Evolutionary conservation across 768 basidiomycete species (phyloP).

Genomic region (Peribolospora baueri): DNA sequence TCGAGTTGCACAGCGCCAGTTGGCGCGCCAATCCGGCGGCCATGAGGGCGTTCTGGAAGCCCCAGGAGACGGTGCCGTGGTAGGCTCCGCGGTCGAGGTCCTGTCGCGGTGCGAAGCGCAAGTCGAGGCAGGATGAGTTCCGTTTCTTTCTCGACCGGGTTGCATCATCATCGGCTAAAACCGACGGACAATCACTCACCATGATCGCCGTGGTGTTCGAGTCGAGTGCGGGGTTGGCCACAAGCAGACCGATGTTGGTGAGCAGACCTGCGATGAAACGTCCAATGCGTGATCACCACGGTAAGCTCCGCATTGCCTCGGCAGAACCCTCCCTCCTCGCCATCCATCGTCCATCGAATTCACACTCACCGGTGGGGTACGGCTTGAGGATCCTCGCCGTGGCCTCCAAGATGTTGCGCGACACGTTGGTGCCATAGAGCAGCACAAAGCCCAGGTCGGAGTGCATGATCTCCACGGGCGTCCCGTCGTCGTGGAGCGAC

Average conservation of each 20-base stretch:
- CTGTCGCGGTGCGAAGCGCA: not conserved
- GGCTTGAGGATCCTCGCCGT: slow-evolving; percentile 23
- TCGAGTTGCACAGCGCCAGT: slow-evolving; percentile 19
- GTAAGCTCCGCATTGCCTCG: not conserved
- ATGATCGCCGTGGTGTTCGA: slow-evolving; percentile 24
- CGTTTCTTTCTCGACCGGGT: too few relatives aligned
- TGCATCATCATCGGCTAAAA: not conserved
- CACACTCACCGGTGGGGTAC: slow-evolving; percentile 23
- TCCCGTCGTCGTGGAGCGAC: slow-evolving; percentile 22
- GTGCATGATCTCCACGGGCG: slow-evolving; percentile 24
- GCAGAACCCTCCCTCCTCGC: not conserved
- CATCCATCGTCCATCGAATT: not conserved
- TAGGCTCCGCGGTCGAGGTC: slow-evolving; percentile 19
- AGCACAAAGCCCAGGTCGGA: slow-evolving; percentile 26
- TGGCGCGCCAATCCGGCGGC: slow-evolving; percentile 24
- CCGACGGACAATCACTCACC: slow-evolving; percentile 6
- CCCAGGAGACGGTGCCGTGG: slow-evolving; percentile 23
- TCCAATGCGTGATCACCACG: not conserved
- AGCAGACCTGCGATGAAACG: slow-evolving; percentile 18
- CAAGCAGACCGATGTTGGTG: slow-evolving; percentile 28
- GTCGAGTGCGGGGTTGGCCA: slow-evolving; percentile 27
- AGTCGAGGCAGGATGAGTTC: too few relatives aligned
- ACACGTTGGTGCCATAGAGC: slow-evolving; percentile 23
- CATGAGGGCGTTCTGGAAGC: slow-evolving; percentile 27
- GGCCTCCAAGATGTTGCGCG: slow-evolving; percentile 20